Percentiles rank a stretch among this genome's conserved stretches.
phyloP scores from a whole-genome alignment of 768 basidiomycete species.

The Phallus indusiatus region DNA sequence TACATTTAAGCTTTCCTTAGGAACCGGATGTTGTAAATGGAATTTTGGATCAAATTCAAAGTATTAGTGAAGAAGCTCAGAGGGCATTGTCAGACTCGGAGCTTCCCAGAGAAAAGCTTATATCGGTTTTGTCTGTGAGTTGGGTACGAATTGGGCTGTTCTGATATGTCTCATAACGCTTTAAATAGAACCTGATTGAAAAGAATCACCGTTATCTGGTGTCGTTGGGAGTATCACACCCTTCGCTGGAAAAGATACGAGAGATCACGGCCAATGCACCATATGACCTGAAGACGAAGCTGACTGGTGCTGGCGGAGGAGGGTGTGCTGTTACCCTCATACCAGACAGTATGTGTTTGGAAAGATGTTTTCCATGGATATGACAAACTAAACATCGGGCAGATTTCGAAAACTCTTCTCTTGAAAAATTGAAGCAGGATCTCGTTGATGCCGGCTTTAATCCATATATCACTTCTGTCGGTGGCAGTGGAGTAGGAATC shows the following conservation, averaged over 20 bases:
- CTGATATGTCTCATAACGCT: slow-evolving; percentile 10
- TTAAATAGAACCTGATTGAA: slow-evolving; percentile 58
- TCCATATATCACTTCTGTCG: slow-evolving; percentile 87
- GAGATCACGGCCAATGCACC: slow-evolving; percentile 53
- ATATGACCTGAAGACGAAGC: slow-evolving; percentile 75
- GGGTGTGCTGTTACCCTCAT: slow-evolving; percentile 96
- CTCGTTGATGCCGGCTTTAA: slow-evolving; percentile 60
- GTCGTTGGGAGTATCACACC: slow-evolving; percentile 85
- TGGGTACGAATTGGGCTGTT: background rate
- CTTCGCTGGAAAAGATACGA: slow-evolving; percentile 73
- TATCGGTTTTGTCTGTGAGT: slow-evolving; percentile 64
- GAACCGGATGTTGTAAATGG: slow-evolving; percentile 81
- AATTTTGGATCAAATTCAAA: slow-evolving; percentile 73
- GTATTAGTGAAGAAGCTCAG: slow-evolving; percentile 75
- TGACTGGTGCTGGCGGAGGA: slow-evolving; percentile 96
- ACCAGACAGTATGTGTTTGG: slow-evolving; percentile 65
- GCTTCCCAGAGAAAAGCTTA: slow-evolving; percentile 53
- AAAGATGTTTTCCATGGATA: background rate
- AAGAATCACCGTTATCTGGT: slow-evolving; percentile 87
- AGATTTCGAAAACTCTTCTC: slow-evolving; percentile 61
- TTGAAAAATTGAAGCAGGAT: slow-evolving; percentile 48
- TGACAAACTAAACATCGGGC: slow-evolving; percentile 4
- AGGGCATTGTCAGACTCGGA: slow-evolving; percentile 64
- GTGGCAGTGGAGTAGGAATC: slow-evolving; percentile 87
- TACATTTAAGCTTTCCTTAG: slow-evolving; percentile 19